A percentile compares a stretch with the other conserved stretches of the same genome.
phyloP scores from a whole-genome alignment of 495 filamentous ascomycete species.

The Penicillium cataractarum region DNA sequence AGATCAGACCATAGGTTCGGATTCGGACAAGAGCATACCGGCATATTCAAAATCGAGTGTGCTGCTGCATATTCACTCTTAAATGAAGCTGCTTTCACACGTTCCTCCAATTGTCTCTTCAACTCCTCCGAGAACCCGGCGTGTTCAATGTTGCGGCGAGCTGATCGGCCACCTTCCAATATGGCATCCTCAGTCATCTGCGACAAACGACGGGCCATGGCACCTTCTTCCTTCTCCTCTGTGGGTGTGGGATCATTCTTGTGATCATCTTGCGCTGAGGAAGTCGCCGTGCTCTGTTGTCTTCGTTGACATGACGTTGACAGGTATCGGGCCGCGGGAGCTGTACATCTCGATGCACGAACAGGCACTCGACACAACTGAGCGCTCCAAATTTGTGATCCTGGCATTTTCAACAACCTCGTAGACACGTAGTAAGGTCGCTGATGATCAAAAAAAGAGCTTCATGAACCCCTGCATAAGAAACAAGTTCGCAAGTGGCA shows the following conservation, averaged over 20 bases:
- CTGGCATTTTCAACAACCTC: conserved; percentile 29
- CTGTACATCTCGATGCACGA: conserved; percentile 18
- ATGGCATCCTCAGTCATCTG: conserved; percentile 82
- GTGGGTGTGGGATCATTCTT: conserved; percentile 16
- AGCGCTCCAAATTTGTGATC: conserved; percentile 21
- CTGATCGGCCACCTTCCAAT: conserved; percentile 69
- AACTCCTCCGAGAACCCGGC: conserved; percentile 88
- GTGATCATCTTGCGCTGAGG: conserved; percentile 21
- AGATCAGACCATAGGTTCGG: background rate
- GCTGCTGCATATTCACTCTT: conserved; percentile 67
- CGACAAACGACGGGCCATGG: conserved; percentile 74
- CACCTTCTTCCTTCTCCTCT: conserved; percentile 46
- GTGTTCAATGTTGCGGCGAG: conserved; percentile 75
- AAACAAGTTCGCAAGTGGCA: conserved; percentile 17
- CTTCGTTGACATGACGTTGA: conserved; percentile 26
- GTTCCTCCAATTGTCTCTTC: conserved; percentile 72
- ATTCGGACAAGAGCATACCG: conserved; percentile 46
- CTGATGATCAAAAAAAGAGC: conserved; percentile 4
- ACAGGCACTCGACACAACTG: conserved; percentile 22
- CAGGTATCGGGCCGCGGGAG: conserved; percentile 26
- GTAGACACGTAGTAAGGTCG: background rate
- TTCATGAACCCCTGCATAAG: background rate
- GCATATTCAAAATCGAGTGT: conserved; percentile 67
- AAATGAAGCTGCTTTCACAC: conserved; percentile 72
- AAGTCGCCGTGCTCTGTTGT: conserved; percentile 31